Percentiles rank a stretch among this genome's conserved stretches.
Conservation (phyloP, 345 rosid genomes). For the Rhodamnia rubescens region DNA sequence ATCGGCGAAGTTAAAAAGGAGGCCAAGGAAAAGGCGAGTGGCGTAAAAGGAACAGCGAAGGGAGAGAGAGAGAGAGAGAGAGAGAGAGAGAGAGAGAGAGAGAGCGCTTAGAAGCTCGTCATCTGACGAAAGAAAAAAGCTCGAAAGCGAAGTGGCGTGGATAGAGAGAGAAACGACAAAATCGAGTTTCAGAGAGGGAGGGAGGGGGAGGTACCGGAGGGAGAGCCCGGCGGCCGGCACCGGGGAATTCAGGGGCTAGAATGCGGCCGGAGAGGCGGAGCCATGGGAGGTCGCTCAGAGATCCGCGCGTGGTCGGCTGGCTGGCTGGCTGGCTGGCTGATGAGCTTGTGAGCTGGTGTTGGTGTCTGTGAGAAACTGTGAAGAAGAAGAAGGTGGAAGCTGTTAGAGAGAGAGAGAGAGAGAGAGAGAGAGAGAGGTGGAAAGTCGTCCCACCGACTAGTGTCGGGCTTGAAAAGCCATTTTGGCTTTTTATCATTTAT, state of each 20-base stretch:
- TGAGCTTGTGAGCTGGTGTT: not conserved
- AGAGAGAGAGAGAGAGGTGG: not conserved
- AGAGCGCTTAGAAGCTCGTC: not conserved
- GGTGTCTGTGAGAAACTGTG: not conserved
- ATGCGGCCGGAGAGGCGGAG: not conserved
- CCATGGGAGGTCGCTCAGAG: not conserved
- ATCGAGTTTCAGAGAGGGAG: not conserved
- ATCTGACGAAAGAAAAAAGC: not conserved
- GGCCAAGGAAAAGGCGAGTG: not conserved
- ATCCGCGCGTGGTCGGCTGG: not conserved
- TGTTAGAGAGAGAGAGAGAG: not conserved
- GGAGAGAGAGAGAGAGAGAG: no score
- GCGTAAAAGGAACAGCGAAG: not conserved
- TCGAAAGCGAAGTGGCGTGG: conserved; percentile 4
- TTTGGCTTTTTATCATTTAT: not conserved
- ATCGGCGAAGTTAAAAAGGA: not conserved
- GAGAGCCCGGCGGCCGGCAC: not conserved
- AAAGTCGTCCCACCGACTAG: conserved; percentile 16
- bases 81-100: not conserved
- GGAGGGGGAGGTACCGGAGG: not conserved
- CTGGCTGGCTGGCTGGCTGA: not conserved
- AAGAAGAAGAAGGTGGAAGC: not conserved
- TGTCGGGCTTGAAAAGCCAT: conserved; percentile 31
- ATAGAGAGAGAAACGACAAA: not conserved
- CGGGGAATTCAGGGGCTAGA: not conserved